These are phyloP conservation scores for Cystoderma amianthinum DNA, from an alignment of 768 basidiomycete species.

Conservation along the genomic window DNA sequence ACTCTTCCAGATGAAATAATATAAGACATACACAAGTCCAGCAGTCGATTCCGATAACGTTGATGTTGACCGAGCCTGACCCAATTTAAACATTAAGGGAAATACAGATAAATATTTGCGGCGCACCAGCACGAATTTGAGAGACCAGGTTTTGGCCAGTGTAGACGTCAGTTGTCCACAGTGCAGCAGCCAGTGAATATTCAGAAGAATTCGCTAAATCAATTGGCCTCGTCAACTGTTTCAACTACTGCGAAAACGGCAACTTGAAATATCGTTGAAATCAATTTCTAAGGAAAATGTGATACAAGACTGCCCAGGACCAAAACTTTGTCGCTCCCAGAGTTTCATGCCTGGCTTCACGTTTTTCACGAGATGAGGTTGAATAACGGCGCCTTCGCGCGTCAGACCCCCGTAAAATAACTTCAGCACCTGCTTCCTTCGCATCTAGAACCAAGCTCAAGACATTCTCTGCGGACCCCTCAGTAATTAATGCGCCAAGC, in stretches of 20 bases:
- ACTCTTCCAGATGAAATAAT: neutral
- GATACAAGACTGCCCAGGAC: constrained; percentile 36
- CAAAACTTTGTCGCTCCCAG: constrained; percentile 58
- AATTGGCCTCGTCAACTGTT: constrained; percentile 45
- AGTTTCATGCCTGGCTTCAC: constrained; percentile 42
- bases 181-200: constrained; percentile 41
- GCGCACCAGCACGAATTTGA: constrained; percentile 38
- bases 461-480: constrained; percentile 37
- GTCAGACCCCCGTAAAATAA: constrained; percentile 36
- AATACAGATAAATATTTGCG: neutral
- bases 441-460: constrained; percentile 38
- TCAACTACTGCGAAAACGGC: constrained; percentile 37
- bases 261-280: constrained; percentile 16
- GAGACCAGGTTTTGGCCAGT: constrained; percentile 36
- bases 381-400: constrained; percentile 32
- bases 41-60: constrained; percentile 36
- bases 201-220: constrained; percentile 47
- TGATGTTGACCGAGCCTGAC: constrained; percentile 46
- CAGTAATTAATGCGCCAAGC: constrained; percentile 34
- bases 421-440: constrained; percentile 32
- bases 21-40: constrained; percentile 28
- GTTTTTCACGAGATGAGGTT: constrained; percentile 43
- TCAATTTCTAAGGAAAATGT: neutral
- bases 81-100: neutral
- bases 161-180: constrained; percentile 45